Conservation (phyloP, 2,329 filamentous ascomycete genomes). For the Rutstroemia sp. region DNA sequence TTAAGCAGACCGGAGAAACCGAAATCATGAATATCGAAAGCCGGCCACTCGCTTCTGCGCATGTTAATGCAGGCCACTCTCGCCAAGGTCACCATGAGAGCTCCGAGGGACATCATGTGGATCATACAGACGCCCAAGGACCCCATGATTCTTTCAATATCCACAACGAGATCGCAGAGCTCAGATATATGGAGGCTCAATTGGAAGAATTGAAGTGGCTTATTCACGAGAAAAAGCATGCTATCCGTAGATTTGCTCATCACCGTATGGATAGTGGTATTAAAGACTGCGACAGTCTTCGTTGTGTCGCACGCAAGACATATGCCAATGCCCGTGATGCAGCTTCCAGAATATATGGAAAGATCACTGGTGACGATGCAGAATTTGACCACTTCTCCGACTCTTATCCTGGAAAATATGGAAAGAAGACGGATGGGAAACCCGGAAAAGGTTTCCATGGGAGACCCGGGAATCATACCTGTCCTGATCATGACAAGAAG, state of each 20-base stretch:
- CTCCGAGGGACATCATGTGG: neutral
- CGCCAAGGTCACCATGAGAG: slow-evolving; percentile 13
- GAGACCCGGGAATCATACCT: slow-evolving; percentile 12
- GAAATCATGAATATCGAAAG: slow-evolving; percentile 38
- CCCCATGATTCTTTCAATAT: slow-evolving; percentile 24
- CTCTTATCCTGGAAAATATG: slow-evolving; percentile 1
- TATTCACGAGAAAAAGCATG: slow-evolving; percentile 36
- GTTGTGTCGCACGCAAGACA: slow-evolving; percentile 32
- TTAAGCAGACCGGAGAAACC: slow-evolving; percentile 38
- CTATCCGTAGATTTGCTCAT: slow-evolving; percentile 28
- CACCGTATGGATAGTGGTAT: slow-evolving; percentile 30
- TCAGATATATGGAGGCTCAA: slow-evolving; percentile 37
- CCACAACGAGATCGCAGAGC: slow-evolving; percentile 37
- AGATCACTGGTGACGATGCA: slow-evolving; percentile 15
- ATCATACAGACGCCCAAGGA: neutral
- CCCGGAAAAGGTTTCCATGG: neutral
- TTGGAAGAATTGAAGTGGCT: slow-evolving; percentile 35
- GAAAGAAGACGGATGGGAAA: neutral
- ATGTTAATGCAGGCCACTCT: slow-evolving; percentile 16
- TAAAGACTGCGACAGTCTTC: slow-evolving; percentile 34
- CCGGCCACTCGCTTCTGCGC: slow-evolving; percentile 28
- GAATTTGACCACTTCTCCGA: slow-evolving; percentile 10
- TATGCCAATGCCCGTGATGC: slow-evolving; percentile 32
- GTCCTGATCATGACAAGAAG: slow-evolving; percentile 13
- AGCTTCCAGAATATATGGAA: slow-evolving; percentile 30